These are phyloP conservation scores for Rhodotorula sp. DNA, from an alignment of 1,284 basidiomycete species.

Conservation along the genomic window DNA sequence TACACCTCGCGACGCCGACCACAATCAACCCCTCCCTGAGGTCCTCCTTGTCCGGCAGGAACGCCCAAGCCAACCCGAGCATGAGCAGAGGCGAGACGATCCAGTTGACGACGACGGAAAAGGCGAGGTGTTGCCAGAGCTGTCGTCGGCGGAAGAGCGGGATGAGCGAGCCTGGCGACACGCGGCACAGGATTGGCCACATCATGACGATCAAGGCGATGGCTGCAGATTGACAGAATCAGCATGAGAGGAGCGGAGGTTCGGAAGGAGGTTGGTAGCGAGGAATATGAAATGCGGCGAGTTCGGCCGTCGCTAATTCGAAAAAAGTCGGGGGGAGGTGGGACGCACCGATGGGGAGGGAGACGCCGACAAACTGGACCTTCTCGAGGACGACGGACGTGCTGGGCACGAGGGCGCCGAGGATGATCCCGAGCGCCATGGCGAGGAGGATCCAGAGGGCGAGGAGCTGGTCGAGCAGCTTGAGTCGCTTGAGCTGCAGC, in stretches of 20 bases:
- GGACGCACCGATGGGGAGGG: conserved; percentile 39
- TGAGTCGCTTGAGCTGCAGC: conserved; percentile 48
- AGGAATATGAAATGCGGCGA: not conserved
- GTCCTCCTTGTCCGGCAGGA: conserved; percentile 62
- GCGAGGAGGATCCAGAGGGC: conserved; percentile 68
- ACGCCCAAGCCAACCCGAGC: conserved; percentile 80
- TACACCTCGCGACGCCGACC: conserved; percentile 53
- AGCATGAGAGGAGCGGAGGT: conserved; percentile 38
- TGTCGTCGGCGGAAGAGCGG: conserved; percentile 58
- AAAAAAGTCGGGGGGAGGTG: not conserved
- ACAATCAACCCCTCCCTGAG: conserved; percentile 54
- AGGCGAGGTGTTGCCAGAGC: conserved; percentile 67
- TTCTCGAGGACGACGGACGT: conserved; percentile 39
- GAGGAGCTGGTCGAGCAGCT: conserved; percentile 64
- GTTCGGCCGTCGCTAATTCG: not conserved
- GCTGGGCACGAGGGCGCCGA: conserved; percentile 54
- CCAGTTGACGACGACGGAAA: conserved; percentile 79
- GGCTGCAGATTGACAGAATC: conserved; percentile 52
- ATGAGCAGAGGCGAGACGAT: conserved; percentile 64
- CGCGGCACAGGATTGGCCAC: conserved; percentile 79
- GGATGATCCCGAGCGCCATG: conserved; percentile 76
- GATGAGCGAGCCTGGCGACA: conserved; percentile 72
- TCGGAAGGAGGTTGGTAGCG: conserved; percentile 1
- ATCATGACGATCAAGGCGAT: conserved; percentile 85
- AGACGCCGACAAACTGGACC: conserved; percentile 48